Evolutionary conservation across 2,329 filamentous ascomycete species (phyloP), one percentile per base, ranked within the genome.

Genomic region (Myriangium duriaei): DNA sequence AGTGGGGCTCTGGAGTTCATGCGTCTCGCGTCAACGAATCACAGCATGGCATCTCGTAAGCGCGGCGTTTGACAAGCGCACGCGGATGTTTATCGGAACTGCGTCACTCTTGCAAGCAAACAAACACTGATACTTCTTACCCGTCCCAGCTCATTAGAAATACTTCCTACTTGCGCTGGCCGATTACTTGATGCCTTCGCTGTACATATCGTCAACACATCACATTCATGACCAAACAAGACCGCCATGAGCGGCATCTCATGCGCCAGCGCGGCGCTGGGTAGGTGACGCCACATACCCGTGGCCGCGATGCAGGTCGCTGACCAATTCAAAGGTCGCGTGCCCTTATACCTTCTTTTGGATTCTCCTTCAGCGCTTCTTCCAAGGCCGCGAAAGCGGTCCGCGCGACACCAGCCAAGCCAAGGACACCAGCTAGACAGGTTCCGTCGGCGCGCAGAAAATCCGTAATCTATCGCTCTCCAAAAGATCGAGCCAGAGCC

Each of bases 181-280:
- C n/a, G n/a, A n/a, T n/a, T n/a, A n/a, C n/a, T n/a, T n/a, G n/a
- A n/a, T n/a, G n/a, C n/a, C n/a, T n/a, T n/a, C n/a, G n/a, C n/a
- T n/a, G n/a, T n/a, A n/a, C n/a, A n/a, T n/a, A n/a, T n/a, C n/a
- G n/a, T n/a, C n/a, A n/a, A n/a, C n/a, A n/a, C 21, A 26, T n/a
- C 21, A n/a, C n/a, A n/a, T n/a, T 34, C 30, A 36, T 36, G 34
- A 10, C 34, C 9, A 15, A 29, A 17, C 9, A 30, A 10, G 37
- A 19, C n/a, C 39, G 42, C 13, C 35, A 40, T 31, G 42, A 40
- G 30, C 40, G 41, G 21, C 43, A 43, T 19, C 42, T 45, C 19
- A 39, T 41, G 37, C 43, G 43, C 32, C 41, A 43, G 16, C 26
- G 43, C 30, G 43, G 43, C 13, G 41, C 41, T 28, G 40, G 40